Evolutionary conservation across 176 grass and related monocot species (phyloP), one percentile per base, ranked within the genome.

Genomic region (Oryza glaberrima): DNA sequence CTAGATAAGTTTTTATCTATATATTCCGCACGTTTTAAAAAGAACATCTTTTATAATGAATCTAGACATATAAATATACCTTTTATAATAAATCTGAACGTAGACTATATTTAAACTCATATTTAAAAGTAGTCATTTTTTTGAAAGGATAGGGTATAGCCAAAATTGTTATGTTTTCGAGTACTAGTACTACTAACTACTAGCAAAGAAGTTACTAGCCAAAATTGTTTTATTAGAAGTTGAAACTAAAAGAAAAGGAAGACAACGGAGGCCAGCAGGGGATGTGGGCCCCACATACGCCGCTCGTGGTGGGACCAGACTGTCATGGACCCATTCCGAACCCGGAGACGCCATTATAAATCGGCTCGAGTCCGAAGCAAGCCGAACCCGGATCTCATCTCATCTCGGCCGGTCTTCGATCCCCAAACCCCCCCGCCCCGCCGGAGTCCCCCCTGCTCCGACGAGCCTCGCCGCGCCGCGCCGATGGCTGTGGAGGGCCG

Each of bases 401-500:
- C 73, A 52, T 35, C 34, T 35, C 28, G 28, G 28, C 28, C 34
- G 2, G 56, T 3, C 56, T 9, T 56, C 52, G 71, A 47, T 54
- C 58, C 83, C 73, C 66, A 75, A 48, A 69, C 52, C 68, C 5
- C 15, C 30, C 30, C 30, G 30, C 30, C 30, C 25, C 64, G 46
- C 25, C 66, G 28, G 56, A 22, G 71, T 75, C 70, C 4, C 38
- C 49, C 19, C 26, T 22, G 3, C 14, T 25, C 41, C 40, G 88
- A 72, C 83, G 83, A 86, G 77, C 63, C 35, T 36, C 35, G 35
- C 35, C 51, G 2, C 35, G 32, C 38, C 61, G 9, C 54, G 26
- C 35, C 49, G 19, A 86, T 83, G 84, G 75, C 84, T 2, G 73
- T 91, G 51, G 81, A 81, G 81, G 81, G 79, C 0, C 70, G 76